Conservation (phyloP, 2,329 filamentous ascomycete species). For the Mycosphaerella sp. region DNA sequence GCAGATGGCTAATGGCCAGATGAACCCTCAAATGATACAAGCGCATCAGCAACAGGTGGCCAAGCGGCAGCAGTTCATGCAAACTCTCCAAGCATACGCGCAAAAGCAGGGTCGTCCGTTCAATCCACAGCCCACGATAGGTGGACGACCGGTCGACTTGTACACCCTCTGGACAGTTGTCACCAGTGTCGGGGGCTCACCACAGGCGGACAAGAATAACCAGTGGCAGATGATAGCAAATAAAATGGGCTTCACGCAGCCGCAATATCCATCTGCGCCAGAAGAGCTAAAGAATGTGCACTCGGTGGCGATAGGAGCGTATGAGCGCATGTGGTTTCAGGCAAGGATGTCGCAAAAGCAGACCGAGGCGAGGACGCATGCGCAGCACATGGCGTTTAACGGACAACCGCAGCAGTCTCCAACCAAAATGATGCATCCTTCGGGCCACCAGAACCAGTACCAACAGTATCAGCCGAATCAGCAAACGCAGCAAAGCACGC, state of each 20-base stretch:
- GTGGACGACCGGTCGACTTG: slow-evolving; percentile 67
- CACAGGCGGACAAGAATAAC: slow-evolving; percentile 62
- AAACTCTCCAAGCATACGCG: slow-evolving; percentile 73
- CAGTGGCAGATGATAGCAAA: slow-evolving; percentile 68
- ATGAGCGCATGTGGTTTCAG: slow-evolving; percentile 63
- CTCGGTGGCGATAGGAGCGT: slow-evolving; percentile 67
- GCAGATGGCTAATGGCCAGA: slow-evolving; percentile 25
- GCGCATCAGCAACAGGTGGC: slow-evolving; percentile 22
- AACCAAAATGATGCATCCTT: slow-evolving; percentile 30
- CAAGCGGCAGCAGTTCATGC: slow-evolving; percentile 46
- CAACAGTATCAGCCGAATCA: slow-evolving; percentile 29
- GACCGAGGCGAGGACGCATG: slow-evolving; percentile 32
- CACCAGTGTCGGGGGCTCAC: slow-evolving; percentile 70
- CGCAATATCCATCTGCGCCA: slow-evolving; percentile 54
- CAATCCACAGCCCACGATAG: slow-evolving; percentile 67
- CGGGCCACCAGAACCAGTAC: slow-evolving; percentile 22
- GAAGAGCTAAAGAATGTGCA: slow-evolving; percentile 67
- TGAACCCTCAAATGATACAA: slow-evolving; percentile 16
- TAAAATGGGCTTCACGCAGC: slow-evolving; percentile 38
- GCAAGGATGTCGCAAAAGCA: slow-evolving; percentile 44
- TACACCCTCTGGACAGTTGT: slow-evolving; percentile 73
- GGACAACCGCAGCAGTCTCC: slow-evolving; percentile 32
- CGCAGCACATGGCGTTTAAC: slow-evolving; percentile 38
- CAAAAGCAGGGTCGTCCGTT: slow-evolving; percentile 64
- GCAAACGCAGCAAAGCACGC: slow-evolving; percentile 35